phyloP scores from a whole-genome alignment of 2,329 filamentous ascomycete genomes.

The Bipolaris sorokiniana region DNA sequence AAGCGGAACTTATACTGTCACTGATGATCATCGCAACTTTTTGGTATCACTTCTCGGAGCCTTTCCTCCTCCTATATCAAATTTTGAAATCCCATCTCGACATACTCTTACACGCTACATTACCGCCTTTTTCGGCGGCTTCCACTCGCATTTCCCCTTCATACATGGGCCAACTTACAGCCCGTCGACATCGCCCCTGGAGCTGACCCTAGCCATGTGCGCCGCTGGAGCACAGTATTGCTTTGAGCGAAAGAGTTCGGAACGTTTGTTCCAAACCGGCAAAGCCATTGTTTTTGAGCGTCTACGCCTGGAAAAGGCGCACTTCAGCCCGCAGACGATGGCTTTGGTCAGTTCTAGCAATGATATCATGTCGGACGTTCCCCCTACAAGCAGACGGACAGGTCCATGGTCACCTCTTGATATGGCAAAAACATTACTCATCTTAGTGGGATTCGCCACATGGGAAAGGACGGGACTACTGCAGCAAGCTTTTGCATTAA shows the following conservation, averaged over 20 bases:
- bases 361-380: constrained; percentile 15
- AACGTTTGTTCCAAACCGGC: constrained; percentile 37
- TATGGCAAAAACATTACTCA: constrained; percentile 37
- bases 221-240: constrained; percentile 44
- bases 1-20: constrained; percentile 34
- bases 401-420: constrained; percentile 38
- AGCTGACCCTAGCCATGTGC: constrained; percentile 43
- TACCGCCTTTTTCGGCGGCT: constrained; percentile 40
- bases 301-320: constrained; percentile 32
- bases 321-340: constrained; percentile 33
- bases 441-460: constrained; percentile 41
- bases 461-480: constrained; percentile 42
- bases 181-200: constrained; percentile 37
- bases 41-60: constrained; percentile 25
- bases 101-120: constrained; percentile 41
- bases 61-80: constrained; percentile 29
- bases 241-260: constrained; percentile 40
- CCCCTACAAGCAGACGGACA: constrained; percentile 14
- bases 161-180: constrained; percentile 44
- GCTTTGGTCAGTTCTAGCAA: constrained; percentile 26
- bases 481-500: constrained; percentile 39
- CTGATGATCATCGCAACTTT: constrained; percentile 35
- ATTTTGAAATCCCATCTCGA: constrained; percentile 40
- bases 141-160: constrained; percentile 44
- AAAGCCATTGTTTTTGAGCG: constrained; percentile 40